Base-by-base conservation (phyloP, 2,329 filamentous ascomycete species). In the Arthroderma uncinatum region DNA sequence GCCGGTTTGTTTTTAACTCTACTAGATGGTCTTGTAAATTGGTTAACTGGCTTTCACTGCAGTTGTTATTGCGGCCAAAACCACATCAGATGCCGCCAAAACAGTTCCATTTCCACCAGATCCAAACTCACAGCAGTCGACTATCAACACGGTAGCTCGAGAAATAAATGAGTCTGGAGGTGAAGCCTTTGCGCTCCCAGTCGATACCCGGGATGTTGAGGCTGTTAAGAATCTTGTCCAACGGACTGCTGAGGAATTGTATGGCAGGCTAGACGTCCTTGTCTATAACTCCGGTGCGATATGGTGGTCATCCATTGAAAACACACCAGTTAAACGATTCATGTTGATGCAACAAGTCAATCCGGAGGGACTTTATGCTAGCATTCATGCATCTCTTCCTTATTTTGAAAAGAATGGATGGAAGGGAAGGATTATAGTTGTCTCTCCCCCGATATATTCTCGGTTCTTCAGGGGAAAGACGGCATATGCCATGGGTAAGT, bases 221-320 rank as follows among this genome's bases (percentile, higher is more conserved):
- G 84, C 81, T 68, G 76, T 91, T 28, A 70, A 83, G 54, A 64
- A 68, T 6, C 76, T 92, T 40, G 73, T 91, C 2, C 68, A 78
- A 21, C 69, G 77, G 57, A 84, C 84, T 0, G 53, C 39, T 0
- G 71, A 86, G 4, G 62, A 81, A 64, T 74, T 70, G 3, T 85
- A 86, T 64, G 78, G 78, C 44, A 79, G 79, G 21, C 74, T 94
- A 2, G 87, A 93, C 67, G 84, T 86, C 0, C 72, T 94, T 1
- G 70, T 93, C 53, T 94, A 94, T 75, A 94, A 93, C 68, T 84
- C 85, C 0, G 89, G 89, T 40, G 89, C 89, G 2, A 90, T 94
- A 62, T 93, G 85, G 84, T 92, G 88, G 87, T 80, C 85, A 0
- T 79, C 85, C 1, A 82, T 94, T 0, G 79, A 83, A 54, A 80